A percentile compares a stretch with the other conserved stretches of the same genome.
Evolutionary conservation across 768 basidiomycete genomes (phyloP).

Genomic region (Boletus sensibilis): DNA sequence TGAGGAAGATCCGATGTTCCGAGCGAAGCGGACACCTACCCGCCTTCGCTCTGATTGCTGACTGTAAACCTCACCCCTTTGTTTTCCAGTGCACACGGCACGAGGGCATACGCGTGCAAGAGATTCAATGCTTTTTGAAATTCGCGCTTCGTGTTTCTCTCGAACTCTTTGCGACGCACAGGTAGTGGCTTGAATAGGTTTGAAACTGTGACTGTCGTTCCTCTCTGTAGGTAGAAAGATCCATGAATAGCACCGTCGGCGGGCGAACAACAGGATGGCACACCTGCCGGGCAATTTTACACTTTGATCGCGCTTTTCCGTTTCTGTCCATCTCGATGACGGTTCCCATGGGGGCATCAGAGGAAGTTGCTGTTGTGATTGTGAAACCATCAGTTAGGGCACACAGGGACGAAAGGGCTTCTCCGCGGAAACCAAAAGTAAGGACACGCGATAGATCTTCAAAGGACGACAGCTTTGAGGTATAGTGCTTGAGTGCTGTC

Average conservation of each 20-base stretch:
- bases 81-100: slow-evolving; percentile 62
- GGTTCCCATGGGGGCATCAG: slow-evolving; percentile 75
- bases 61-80: slow-evolving; percentile 72
- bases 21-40: slow-evolving; percentile 46
- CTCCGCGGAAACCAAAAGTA: slow-evolving; percentile 95
- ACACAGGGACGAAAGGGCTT: slow-evolving; percentile 92
- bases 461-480: slow-evolving; percentile 83
- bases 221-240: slow-evolving; percentile 51
- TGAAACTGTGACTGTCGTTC: slow-evolving; percentile 76
- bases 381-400: slow-evolving; percentile 70
- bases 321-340: slow-evolving; percentile 67
- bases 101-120: slow-evolving; percentile 85
- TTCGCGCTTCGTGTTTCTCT: slow-evolving; percentile 85
- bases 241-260: not conserved
- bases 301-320: slow-evolving; percentile 57
- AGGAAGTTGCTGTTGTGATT: slow-evolving; percentile 70
- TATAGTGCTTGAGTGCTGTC: slow-evolving; percentile 86
- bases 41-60: slow-evolving; percentile 63
- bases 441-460: slow-evolving; percentile 66
- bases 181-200: slow-evolving; percentile 80
- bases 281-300: slow-evolving; percentile 78
- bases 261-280: slow-evolving; percentile 13
- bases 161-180: slow-evolving; percentile 89
- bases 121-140: slow-evolving; percentile 81
- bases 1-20: slow-evolving; percentile 2